Percentiles rank a stretch among this genome's conserved stretches.
phyloP scores from a whole-genome alignment of 192 early-diverging fungal genomes.

The Coemansia sp. region DNA sequence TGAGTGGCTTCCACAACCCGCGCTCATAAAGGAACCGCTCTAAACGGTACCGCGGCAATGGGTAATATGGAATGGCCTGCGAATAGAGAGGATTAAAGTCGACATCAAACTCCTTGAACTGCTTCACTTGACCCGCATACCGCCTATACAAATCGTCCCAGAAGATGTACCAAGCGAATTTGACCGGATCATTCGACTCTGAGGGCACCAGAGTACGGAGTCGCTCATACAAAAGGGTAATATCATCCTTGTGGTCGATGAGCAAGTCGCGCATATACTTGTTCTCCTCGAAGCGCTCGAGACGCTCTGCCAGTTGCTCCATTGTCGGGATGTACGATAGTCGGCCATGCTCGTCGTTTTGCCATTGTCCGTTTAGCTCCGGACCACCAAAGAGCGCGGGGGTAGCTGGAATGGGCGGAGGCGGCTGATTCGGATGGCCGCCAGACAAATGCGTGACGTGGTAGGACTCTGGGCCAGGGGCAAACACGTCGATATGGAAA shows the following conservation, averaged over 20 bases:
- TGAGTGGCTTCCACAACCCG: conserved; percentile 47
- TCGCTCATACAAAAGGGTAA: conserved; percentile 48
- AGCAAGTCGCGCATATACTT: conserved; percentile 42
- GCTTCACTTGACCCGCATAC: conserved; percentile 51
- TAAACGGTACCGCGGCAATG: conserved; percentile 57
- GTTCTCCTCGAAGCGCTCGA: conserved; percentile 49
- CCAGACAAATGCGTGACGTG: conserved; percentile 27
- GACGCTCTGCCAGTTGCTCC: conserved; percentile 43
- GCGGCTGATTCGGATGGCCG: not conserved
- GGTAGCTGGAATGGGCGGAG: conserved; percentile 14
- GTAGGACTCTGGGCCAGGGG: conserved; percentile 47
- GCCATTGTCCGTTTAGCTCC: conserved; percentile 29
- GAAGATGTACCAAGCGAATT: conserved; percentile 67
- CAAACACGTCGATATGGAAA: conserved; percentile 58
- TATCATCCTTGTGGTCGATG: conserved; percentile 41
- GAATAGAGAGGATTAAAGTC: conserved; percentile 70
- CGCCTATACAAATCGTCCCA: conserved; percentile 70
- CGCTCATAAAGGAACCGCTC: conserved; percentile 61
- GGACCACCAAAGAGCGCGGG: conserved; percentile 19
- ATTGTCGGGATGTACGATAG: conserved; percentile 50
- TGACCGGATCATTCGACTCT: conserved; percentile 43
- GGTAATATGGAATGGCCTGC: conserved; percentile 61
- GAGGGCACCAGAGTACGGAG: conserved; percentile 51
- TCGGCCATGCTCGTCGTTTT: conserved; percentile 38
- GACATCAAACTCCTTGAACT: conserved; percentile 39